Conservation (phyloP, 345 rosid genomes). For the Bruguiera gymnorhiza region DNA sequence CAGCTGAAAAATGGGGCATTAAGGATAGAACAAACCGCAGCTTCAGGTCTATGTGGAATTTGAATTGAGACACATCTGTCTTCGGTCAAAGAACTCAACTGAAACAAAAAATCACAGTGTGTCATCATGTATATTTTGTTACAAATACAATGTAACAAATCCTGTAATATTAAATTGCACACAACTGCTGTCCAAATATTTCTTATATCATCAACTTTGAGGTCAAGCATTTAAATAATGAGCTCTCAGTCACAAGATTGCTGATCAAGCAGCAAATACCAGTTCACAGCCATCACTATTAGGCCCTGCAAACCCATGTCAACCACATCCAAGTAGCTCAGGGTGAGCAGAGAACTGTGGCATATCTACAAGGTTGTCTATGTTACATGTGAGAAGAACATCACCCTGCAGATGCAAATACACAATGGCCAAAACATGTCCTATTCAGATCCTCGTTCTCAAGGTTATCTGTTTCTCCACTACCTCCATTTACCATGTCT, state of each 20-base stretch:
- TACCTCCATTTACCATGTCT: no score
- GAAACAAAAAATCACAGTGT: conserved; percentile 31
- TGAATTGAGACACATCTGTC: conserved; percentile 70
- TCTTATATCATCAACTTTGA: not conserved
- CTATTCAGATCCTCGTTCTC: no score
- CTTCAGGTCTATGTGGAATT: conserved; percentile 55
- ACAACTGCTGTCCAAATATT: not conserved
- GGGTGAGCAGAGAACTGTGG: no score
- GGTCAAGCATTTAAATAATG: not conserved
- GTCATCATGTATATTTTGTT: not conserved
- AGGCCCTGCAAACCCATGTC: no score
- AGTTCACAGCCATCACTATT: conserved; percentile 4
- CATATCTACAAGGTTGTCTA: no score
- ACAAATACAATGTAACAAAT: not conserved
- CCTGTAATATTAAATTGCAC: conserved; percentile 7
- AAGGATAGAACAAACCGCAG: conserved; percentile 46
- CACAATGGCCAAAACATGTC: no score
- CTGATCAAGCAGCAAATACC: not conserved
- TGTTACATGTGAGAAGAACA: no score
- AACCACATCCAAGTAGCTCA: no score
- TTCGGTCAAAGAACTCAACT: conserved; percentile 60
- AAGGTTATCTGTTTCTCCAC: no score
- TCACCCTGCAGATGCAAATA: no score
- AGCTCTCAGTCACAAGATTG: not conserved
- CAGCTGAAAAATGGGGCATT: conserved; percentile 9